Base-by-base conservation (phyloP, 495 filamentous ascomycete species). In the Aspergillus ostianus region DNA sequence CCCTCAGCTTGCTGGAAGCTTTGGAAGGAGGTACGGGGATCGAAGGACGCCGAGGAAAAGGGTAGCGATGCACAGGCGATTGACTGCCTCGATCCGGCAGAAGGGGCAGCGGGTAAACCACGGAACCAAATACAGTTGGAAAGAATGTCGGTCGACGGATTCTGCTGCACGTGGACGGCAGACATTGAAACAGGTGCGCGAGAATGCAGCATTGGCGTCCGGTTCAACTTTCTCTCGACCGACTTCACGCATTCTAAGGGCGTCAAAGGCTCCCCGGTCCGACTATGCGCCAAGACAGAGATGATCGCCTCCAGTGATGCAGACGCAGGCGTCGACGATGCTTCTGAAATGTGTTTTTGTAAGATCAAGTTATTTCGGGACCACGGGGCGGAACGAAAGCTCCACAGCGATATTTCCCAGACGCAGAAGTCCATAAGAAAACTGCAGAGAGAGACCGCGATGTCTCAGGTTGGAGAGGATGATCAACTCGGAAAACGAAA, bases 241-340 rank as follows among this genome's bases (percentile, higher is more conserved):
- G 93, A 97, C 69, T 97, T 97, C 70, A 97, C 91, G 71, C 93
- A 95, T 66, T 96, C 93, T 12, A 97, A 97, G 65, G 93, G 93
- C 47, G 92, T 97, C 23, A 97, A 97, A 72, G 93, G 93, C 19
- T 94, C 95, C 56, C 90, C 93, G 0, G 93, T 97, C 21, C 79
- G 93, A 50, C 79, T 97, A 2, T 97, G 93, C 70, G 85, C 91
- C 15, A 97, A 97, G 74, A 97, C 93, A 0, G 85, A 91, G 55
- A 69, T 82, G 10, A 66, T 90, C 0, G 64, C 70, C 0, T 63
- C 66, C 0, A 71, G 73, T 41, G 36, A 15, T 4, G 29, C 3
- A 4, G 36, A 41, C 36, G 36, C 36, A 15, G 36, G 36, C 36
- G 36, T 41, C 36, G 36, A 41, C 13, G 15, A 41, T 15, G 36